Conservation (phyloP, 2,329 filamentous ascomycete species). For the Fusarium avenaceum region DNA sequence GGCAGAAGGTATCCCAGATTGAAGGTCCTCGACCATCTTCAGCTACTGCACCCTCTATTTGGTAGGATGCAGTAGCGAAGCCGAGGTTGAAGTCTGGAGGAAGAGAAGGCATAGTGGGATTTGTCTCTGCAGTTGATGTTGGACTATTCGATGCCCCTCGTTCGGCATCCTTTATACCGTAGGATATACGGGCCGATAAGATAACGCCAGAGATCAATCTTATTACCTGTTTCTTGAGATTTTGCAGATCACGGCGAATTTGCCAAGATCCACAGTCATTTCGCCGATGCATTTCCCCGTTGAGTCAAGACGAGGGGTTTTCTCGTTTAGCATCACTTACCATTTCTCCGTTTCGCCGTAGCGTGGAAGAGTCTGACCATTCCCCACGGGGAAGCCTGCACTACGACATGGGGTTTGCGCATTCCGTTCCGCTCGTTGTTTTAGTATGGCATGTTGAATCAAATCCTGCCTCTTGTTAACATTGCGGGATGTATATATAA, state of each 20-base stretch:
- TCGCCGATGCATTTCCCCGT: conserved; percentile 20
- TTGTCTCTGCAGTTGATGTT: neutral
- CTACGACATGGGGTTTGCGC: conserved; percentile 10
- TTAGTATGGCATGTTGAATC: neutral
- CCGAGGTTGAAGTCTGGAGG: conserved; percentile 56
- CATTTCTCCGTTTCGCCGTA: conserved; percentile 37
- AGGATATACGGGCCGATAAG: conserved; percentile 29
- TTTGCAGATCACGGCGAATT: conserved; percentile 18
- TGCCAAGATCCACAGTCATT: neutral
- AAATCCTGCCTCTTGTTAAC: neutral
- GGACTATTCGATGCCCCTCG: neutral
- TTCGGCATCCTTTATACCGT: conserved; percentile 27
- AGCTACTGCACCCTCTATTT: conserved; percentile 60
- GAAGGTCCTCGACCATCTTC: conserved; percentile 58
- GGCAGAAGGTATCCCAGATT: conserved; percentile 60
- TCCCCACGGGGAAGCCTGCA: conserved; percentile 41
- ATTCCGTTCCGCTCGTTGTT: neutral
- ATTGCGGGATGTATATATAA: conserved; percentile 30
- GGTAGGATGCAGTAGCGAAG: conserved; percentile 59
- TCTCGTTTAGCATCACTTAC: neutral
- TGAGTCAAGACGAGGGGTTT: conserved; percentile 5
- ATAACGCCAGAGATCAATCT: neutral
- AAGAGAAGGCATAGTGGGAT: conserved; percentile 17
- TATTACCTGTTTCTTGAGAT: neutral
- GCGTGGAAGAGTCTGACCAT: conserved; percentile 3